Evolutionary conservation across 2,329 filamentous ascomycete species (phyloP), one percentile per base, ranked within the genome.

Genomic region (Scorias spongiosa): DNA sequence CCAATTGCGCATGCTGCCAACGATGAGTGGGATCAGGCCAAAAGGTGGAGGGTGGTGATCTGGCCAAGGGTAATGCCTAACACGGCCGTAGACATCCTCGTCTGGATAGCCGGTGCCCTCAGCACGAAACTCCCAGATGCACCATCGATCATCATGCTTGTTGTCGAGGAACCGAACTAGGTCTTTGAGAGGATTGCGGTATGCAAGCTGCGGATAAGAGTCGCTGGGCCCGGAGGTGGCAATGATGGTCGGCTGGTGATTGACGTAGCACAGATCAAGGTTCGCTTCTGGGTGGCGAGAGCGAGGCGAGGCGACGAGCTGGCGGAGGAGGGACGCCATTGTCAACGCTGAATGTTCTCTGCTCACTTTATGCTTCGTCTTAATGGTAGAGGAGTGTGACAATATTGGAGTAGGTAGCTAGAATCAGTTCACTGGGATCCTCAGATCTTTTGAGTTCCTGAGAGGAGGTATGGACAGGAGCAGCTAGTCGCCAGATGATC

Each of bases 21-120:
- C 79, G 48, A 95, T 88, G 64, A 85, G 72, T 0, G 89, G 89
- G 30, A 98, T 80, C 15, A 96, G 70, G 17, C 78, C 74, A 56
- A 98, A 98, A 0, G 91, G 91, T 42, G 91, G 91, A 2, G 91
- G 91, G 60, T 98, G 91, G 59, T 98, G 91, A 60, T 98, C 91
- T 0, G 91, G 91, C 78, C 85, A 98, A 1, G 91, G 91, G 57
- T 88, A 96, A 64, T 98, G 91, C 50, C 81, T 76, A 50, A 96
- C 80, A 2, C 88, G 75, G 29, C 77, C 74, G 60, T 94, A 86
- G 1, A 98, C 89, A 46, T 88, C 84, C 14, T 79, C 75, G 58
- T 98, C 91, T 0, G 87, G 87, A 57, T 98, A 98, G 1, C 91
- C 91, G 0, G 91, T 95, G 5, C 91, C 91, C 62, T 98, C 91